Evolutionary conservation across 805 yeast genomes (phyloP), one percentile per base, ranked within the genome.

Genomic region (Cyberlindnera xishuangbannaensis): DNA sequence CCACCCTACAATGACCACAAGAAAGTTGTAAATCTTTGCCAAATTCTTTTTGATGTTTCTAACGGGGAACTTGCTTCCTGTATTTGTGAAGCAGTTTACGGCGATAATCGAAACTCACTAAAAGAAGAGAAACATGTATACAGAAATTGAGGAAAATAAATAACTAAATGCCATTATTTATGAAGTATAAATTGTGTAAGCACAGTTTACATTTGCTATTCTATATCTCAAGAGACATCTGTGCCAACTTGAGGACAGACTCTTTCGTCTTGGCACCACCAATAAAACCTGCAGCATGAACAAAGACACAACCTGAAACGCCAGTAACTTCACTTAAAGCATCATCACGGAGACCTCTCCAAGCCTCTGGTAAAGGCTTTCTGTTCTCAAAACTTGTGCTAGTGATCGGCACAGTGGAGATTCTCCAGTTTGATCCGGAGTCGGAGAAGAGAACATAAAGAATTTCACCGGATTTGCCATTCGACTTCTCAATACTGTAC

Each of bases 321-420:
- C 95, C 96, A 22, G 86, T 66, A 45, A 71, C 63, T 44, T 76
- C 65, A 45, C 83, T 73, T 47, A 92, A 69, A 25, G 68, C 83
- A 19, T 83, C 90, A 55, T 92, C 98, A 56, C 98, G 77, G 29
- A 88, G 64, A n/a, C 98, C 98, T 65, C 98, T 76, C 86, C 95
- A 83, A 14, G 76, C 71, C 58, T 83, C 92, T 11, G 96, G 97
- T 39, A 92, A 69, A 19, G 95, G 82, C 58, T 74, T 73, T 63
- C 98, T 77, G 54, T 85, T 83, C 43, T 78, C 83, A 55, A 92
- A 92, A 12, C 94, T 78, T 6, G 81, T 66, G 4, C 83, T 65
- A 20, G 76, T 67, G n/a, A 79, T 69, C n/a, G 95, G 80, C 17
- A 90, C 97, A 5, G 97, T 88, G 30, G 95, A 83, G 31, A 92